These are phyloP conservation scores for Trametes versicolor DNA, from an alignment of 1,284 basidiomycete species.

Conservation along the genomic window DNA sequence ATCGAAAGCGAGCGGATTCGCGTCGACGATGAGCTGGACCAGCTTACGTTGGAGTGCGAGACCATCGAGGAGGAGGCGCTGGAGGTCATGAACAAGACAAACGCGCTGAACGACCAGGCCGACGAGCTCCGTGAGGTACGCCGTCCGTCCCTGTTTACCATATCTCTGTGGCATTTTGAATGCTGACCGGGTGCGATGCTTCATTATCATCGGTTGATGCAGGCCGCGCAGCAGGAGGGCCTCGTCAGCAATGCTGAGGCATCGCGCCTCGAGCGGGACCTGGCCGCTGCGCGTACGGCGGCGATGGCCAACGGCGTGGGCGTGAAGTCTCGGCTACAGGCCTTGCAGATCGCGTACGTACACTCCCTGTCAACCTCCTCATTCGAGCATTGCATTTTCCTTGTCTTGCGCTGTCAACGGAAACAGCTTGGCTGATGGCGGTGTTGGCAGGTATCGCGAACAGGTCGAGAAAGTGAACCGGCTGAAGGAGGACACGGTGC, in stretches of 20 bases:
- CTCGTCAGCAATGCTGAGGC: slow-evolving; percentile 69
- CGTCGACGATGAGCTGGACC: slow-evolving; percentile 83
- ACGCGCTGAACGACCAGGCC: slow-evolving; percentile 75
- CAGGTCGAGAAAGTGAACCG: slow-evolving; percentile 77
- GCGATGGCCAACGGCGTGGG: slow-evolving; percentile 82
- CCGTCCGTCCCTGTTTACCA: slow-evolving; percentile 27
- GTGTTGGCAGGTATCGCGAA: slow-evolving; percentile 67
- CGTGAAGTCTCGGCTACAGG: slow-evolving; percentile 79
- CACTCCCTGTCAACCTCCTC: background rate
- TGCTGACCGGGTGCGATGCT: slow-evolving; percentile 7
- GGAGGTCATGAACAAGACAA: slow-evolving; percentile 75
- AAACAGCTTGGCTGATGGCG: slow-evolving; percentile 6
- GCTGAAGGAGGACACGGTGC: slow-evolving; percentile 77
- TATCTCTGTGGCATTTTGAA: background rate
- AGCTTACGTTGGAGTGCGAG: slow-evolving; percentile 79
- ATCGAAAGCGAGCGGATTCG: slow-evolving; percentile 79
- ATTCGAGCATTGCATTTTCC: slow-evolving; percentile 13
- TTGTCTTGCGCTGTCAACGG: slow-evolving; percentile 1
- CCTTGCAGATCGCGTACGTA: slow-evolving; percentile 63
- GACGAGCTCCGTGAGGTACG: slow-evolving; percentile 80
- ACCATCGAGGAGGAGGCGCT: slow-evolving; percentile 77
- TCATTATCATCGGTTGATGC: background rate
- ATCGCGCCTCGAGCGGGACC: slow-evolving; percentile 68
- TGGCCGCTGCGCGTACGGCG: slow-evolving; percentile 75
- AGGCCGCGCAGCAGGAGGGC: slow-evolving; percentile 82